These are phyloP conservation scores for Dryadomyces quercus-mongolicae DNA, from an alignment of 2,329 filamentous ascomycete genomes.

Conservation along the genomic window DNA sequence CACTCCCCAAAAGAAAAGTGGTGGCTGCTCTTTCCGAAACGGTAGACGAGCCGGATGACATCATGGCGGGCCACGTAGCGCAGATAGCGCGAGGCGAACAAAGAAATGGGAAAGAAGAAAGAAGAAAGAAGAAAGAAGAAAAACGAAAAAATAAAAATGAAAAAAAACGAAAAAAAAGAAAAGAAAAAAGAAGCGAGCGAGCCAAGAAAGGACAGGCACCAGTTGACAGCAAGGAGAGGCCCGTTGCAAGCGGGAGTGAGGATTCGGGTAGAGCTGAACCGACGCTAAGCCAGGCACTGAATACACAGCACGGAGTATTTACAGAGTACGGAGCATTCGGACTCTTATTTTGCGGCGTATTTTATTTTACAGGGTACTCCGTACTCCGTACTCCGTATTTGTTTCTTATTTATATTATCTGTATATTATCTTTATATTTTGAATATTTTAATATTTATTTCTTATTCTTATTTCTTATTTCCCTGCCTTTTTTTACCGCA, in stretches of 20 bases:
- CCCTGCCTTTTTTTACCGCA: background rate
- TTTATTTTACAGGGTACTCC: background rate
- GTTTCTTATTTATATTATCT: background rate
- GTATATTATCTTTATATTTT: background rate
- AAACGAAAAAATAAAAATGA: no score
- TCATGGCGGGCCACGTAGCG: background rate
- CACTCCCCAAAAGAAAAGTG: background rate
- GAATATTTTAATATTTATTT: background rate
- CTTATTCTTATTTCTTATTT: background rate
- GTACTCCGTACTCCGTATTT: background rate
- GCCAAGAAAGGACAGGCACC: background rate
- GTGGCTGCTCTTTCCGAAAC: background rate
- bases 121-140: background rate
- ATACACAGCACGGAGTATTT: no score
- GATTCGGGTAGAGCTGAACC: background rate
- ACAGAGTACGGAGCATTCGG: no score
- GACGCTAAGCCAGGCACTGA: background rate
- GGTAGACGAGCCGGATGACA: background rate
- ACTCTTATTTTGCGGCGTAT: no score
- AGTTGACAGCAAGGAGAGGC: no score
- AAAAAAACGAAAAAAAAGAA: no score
- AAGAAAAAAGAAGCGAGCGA: no score
- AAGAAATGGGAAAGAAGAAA: background rate
- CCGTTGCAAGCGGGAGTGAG: no score
- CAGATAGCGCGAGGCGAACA: background rate